Conservation (phyloP, 306 rosid genomes). For the Herpetospermum pedunculosum region DNA sequence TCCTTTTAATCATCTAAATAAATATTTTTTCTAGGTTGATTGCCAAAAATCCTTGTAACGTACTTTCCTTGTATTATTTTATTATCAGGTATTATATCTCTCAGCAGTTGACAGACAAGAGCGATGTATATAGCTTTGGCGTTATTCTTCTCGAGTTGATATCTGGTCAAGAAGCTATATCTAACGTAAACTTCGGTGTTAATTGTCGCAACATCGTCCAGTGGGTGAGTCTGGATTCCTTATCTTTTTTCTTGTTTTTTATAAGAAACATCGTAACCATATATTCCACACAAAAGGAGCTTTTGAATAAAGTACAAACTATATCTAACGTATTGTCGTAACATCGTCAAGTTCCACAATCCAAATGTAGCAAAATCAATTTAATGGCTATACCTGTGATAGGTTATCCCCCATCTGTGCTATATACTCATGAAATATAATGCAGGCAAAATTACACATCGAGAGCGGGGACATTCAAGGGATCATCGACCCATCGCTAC, state of each 20-base stretch:
- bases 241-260: no score
- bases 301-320: not conserved
- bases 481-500: conserved; percentile 66
- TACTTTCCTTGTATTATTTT: conserved; percentile 1
- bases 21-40: not conserved
- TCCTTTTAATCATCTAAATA: not conserved
- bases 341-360: no score
- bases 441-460: conserved; percentile 73
- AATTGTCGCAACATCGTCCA: conserved; percentile 93
- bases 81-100: conserved; percentile 78
- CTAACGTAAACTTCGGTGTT: conserved; percentile 77
- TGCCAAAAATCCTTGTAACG: not conserved
- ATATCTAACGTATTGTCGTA: no score
- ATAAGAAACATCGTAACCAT: no score
- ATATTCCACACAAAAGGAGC: no score
- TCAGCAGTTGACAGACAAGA: conserved; percentile 93
- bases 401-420: not conserved
- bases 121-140: conserved; percentile 91
- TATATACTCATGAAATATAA: conserved; percentile 2
- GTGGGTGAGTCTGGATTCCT: conserved; percentile 59
- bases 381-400: no score
- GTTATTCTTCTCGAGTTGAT: conserved; percentile 97
- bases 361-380: no score
- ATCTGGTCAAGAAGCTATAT: conserved; percentile 98
- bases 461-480: conserved; percentile 97